Evolutionary conservation across 345 rosid genomes (phyloP), one percentile per base, ranked within the genome.

Genomic region (Brassica rapa): DNA sequence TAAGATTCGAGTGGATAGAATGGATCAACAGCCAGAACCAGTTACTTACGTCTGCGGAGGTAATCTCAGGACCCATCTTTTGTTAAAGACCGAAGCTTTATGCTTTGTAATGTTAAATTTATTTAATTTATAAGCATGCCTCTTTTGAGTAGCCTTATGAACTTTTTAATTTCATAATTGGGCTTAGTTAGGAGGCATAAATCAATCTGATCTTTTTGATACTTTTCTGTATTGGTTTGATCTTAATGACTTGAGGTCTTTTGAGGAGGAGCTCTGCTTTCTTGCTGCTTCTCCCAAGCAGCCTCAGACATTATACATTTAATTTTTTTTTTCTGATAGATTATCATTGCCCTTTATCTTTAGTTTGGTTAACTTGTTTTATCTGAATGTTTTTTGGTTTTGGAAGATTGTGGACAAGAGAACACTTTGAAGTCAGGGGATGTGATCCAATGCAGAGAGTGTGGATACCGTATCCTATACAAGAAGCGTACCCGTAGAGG

Each of bases 401-500:
- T 56, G 37, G 46, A 73, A 80, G 97, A 94, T 78, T 94, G 98
- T 79, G 98, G 98, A 33, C 84, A 87, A 80, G 98, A 92, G 78
- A 89, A 86, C 67, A 85, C 89, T 6, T 62, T 89, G 85, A 91
- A 91, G 91, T 71, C 89, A 1, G 98, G 91, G 3, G 97, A 92
- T 75, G 92, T 91, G 60, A 88, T 93, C n/a, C 95, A 92, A 70
- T 94, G 98, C 90, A 77, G 93, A 6, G 98, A 94, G 82, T 92
- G 98, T 62, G 98, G 98, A 32, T 91, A 91, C 75, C 97, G 98
- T 80, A 92, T 92, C 33, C 87, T 92, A 5, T 92, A 88, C 85
- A 92, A 94, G 89, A 92, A 94, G 87, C 95, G 98, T 41, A 89
- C 97, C 62, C 97, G 98, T 59, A 86, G 92, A 80, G 89, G 98